Evolutionary conservation across 352 stramenopile genomes (phyloP), one percentile per base, ranked within the genome.

Genomic region (Phytophthora pinifolia): DNA sequence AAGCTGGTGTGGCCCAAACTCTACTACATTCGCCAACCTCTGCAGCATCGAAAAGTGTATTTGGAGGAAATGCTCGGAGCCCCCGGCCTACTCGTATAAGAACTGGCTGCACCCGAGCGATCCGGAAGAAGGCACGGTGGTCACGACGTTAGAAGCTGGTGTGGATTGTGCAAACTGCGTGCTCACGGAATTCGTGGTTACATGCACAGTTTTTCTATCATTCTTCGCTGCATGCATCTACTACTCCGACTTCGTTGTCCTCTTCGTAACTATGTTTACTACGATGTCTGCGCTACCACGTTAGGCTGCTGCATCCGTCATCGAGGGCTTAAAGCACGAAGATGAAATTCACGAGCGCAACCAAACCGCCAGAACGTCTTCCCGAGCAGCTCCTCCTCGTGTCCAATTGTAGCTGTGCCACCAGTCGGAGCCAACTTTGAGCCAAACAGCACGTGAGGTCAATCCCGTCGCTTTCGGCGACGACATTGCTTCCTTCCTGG

Each of bases 11-110:
- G 86, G 86, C 83, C 87, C 8, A 89, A 98, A 39, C 81, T 99
- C 54, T 74, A 92, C 47, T 96, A 93, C 54, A 98, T 99, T 56
- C 85, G 88, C 47, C 88, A 87, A 87, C 60, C 86, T 98, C 60
- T 97, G 94, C 62, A 87, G 85, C 44, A 89, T 98, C 52, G 96
- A 99, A 69, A 77, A 82, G 45, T 70, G 64, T 48, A 66, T 20
- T 39, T 84, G 9, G 72, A 71, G 17, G 36, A 68, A 42, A 50
- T 83, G 48, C 31, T 69, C 29, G 57, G 46, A 4, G 31, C 43
- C 15, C n/a, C 62, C 38, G 12, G 65, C 42, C 4, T 70, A 56
- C 46, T 62, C 65, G 6, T 83, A 76, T 53, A 56, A 64, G 38
- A 83, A 84, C 36, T 84, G 71, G 71, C 35, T 84, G 20, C 62